Evolutionary conservation across 805 yeast species (phyloP).

Genomic region (Saccharomycopsis capsularis): DNA sequence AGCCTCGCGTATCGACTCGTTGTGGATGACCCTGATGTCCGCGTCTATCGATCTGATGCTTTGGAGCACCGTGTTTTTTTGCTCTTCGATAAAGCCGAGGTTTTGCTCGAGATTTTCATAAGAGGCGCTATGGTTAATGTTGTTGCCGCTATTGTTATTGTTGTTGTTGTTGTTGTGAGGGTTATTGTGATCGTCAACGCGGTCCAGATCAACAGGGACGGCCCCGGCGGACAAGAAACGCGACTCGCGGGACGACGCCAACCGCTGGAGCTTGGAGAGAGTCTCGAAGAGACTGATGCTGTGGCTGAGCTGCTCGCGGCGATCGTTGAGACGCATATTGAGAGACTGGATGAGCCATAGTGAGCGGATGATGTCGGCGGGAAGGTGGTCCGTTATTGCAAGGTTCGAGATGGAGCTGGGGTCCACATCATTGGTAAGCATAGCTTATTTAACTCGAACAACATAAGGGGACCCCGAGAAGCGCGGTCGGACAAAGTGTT

Average conservation of each 20-base stretch:
- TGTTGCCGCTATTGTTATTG: neutral
- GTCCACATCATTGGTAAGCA: constrained; percentile 6
- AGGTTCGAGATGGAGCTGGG: constrained; percentile 14
- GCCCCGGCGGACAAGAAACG: neutral
- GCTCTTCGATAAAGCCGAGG: neutral
- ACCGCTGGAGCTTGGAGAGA: neutral
- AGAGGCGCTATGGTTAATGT: neutral
- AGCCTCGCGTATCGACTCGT: constrained; percentile 14
- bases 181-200: neutral
- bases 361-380: constrained; percentile 37
- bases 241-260: neutral
- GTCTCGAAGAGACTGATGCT: neutral
- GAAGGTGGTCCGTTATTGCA: constrained; percentile 32
- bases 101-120: neutral
- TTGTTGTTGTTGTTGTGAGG: neutral
- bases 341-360: constrained; percentile 36
- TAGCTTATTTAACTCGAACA: neutral
- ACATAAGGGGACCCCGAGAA: neutral
- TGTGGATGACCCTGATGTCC: constrained; percentile 2
- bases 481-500: too few species aligned
- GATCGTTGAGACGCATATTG: constrained; percentile 25
- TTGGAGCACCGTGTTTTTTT: neutral
- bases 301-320: constrained; percentile 17
- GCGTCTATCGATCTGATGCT: constrained; percentile 2
- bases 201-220: too few species aligned